Base-by-base conservation (phyloP, 345 rosid species). In the Mangifera indica region DNA sequence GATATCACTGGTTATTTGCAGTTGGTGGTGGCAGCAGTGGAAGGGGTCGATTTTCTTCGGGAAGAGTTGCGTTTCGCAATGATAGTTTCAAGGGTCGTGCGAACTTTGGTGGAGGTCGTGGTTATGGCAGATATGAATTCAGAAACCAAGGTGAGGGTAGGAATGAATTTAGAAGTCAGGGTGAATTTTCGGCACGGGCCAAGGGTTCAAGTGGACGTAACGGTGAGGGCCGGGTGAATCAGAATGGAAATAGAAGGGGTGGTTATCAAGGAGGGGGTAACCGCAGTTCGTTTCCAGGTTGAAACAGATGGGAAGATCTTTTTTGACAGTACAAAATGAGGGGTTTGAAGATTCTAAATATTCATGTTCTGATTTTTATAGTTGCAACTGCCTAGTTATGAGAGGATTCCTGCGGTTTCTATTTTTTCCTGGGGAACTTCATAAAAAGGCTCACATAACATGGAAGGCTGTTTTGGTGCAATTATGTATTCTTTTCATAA, bases 131-230 rank as follows among this genome's bases (percentile, higher is more conserved):
- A 79, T 79, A 58, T 48, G 93, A 88, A 76, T 88, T 77, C 78
- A 88, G 90, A 37, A 37, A 37, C 42, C 42, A 37, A 37, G 88
- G 91, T 49, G 82, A 84, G 67, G 84, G 84, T 57, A 82, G 89
- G 80, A 79, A 58, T 44, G 93, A 88, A 74, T 88, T 79, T 77
- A 88, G 90, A 82, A 79, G 71, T 79, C 92, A 83, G 72, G 90
- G 88, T 21, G 93, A 87, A 61, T 88, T 76, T 74, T 79, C 90
- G 2, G 90, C 85, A 63, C 82, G 93, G 75, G 85, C 89, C 9
- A 90, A 80, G 83, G 91, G 91, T 72, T 75, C 84, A 26, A 74
- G 77, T 63, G 88, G 86, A 22, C 81, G 88, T 24, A 72, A 70
- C 49, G 88, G 77, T 14, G 96, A 87, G 74, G 85, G 85, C 62